Percentiles rank a stretch among this genome's conserved stretches.
Evolutionary conservation across 2,329 filamentous ascomycete genomes (phyloP).

Genomic region (Hyphodiscus sp.): DNA sequence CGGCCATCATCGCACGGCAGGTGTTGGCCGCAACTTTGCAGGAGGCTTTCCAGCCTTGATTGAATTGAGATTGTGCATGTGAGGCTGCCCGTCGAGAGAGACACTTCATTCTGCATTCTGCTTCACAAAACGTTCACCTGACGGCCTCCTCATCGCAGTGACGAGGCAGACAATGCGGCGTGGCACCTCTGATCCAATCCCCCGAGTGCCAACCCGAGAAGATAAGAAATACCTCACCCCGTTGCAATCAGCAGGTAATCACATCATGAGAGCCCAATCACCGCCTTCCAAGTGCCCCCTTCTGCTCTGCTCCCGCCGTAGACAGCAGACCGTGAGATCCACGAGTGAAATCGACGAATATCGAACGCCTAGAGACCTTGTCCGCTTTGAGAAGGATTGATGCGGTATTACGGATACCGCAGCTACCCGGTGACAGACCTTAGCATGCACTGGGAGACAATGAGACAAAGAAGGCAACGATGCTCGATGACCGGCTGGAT

Average conservation of each 20-base stretch:
- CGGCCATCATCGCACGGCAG: background rate
- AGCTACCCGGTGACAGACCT: slow-evolving; percentile 15
- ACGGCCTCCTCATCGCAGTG: background rate
- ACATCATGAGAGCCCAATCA: background rate
- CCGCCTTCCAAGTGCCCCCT: background rate
- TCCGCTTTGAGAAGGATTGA: background rate
- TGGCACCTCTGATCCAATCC: background rate
- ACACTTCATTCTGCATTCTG: background rate
- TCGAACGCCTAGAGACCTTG: background rate
- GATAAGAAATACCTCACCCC: background rate
- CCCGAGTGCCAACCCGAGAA: background rate
- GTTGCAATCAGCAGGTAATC: background rate
- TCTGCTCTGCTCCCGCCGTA: background rate
- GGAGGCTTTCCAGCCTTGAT: background rate
- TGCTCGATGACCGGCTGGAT: background rate
- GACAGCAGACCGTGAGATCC: background rate
- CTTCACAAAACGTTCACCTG: background rate
- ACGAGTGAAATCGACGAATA: background rate
- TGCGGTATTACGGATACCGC: slow-evolving; percentile 11
- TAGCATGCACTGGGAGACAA: background rate
- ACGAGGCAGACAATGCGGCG: background rate
- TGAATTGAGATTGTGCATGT: background rate
- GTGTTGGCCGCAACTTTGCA: background rate
- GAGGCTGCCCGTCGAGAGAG: background rate
- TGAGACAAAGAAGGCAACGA: slow-evolving; percentile 4